Evolutionary conservation across 345 rosid genomes (phyloP).

Genomic region (Erucastrum elatum): DNA sequence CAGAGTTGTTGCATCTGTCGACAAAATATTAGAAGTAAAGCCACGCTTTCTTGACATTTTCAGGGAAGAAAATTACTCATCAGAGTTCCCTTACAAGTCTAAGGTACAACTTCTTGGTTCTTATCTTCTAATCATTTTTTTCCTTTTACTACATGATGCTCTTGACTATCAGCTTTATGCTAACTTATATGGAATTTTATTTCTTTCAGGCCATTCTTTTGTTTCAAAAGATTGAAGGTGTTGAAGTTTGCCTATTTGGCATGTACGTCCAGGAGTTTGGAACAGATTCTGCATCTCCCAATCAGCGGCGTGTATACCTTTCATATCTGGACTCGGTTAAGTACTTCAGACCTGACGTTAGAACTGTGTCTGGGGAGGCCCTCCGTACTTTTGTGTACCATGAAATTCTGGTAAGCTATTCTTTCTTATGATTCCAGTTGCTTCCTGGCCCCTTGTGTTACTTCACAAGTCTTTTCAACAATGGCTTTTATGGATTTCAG

Average conservation of each 20-base stretch:
- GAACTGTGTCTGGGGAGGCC: constrained; percentile 93
- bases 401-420: constrained; percentile 76
- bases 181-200: constrained; percentile 13
- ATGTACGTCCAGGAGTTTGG: constrained; percentile 99
- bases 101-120: constrained; percentile 56
- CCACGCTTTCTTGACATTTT: constrained; percentile 94
- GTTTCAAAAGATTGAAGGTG: constrained; percentile 99
- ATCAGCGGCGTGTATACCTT: constrained; percentile 97
- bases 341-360: constrained; percentile 95
- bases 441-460: not conserved
- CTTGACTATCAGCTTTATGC: constrained; percentile 1
- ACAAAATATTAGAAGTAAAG: constrained; percentile 95
- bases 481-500: constrained; percentile 42
- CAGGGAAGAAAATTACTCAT: constrained; percentile 85
- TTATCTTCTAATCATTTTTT: constrained; percentile 13
- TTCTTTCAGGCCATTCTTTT: constrained; percentile 76
- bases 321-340: constrained; percentile 97
- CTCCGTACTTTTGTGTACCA: constrained; percentile 97
- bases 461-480: constrained; percentile 12
- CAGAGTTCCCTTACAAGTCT: constrained; percentile 91
- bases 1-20: constrained; percentile 97
- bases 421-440: not conserved
- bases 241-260: constrained; percentile 96
- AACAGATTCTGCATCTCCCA: constrained; percentile 83
- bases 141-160: not conserved